Percentiles rank a stretch among this genome's conserved stretches.
phyloP scores from a whole-genome alignment of 108 stramenopile genomes.

The Cyclotella baltica region DNA sequence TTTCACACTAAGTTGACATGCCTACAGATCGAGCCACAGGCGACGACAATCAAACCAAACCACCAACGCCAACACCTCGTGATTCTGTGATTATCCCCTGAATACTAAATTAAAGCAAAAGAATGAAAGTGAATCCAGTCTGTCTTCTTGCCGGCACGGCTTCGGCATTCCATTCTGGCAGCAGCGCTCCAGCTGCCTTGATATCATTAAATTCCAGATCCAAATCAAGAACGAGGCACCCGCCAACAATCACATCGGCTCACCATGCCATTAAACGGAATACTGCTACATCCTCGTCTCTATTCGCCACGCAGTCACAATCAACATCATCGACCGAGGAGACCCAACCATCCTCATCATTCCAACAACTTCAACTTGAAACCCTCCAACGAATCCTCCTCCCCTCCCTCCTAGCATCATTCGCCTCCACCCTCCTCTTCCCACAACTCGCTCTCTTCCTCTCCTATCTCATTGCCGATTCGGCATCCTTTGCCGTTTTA shows the following conservation, averaged over 20 bases:
- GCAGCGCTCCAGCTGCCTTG: background rate
- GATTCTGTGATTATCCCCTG: too few relatives aligned
- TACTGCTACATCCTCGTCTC: background rate
- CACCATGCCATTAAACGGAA: background rate
- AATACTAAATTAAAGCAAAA: too few relatives aligned
- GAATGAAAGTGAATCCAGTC: too few relatives aligned
- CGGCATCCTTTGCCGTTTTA: constrained; percentile 82
- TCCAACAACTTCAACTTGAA: constrained; percentile 11
- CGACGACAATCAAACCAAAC: too few relatives aligned
- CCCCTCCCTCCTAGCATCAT: constrained; percentile 63
- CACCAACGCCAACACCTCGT: too few relatives aligned
- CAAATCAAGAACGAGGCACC: background rate
- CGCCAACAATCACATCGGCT: background rate
- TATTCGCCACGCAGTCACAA: background rate
- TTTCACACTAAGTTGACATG: too few relatives aligned
- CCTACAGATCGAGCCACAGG: too few relatives aligned
- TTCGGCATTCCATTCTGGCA: background rate
- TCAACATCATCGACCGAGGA: background rate
- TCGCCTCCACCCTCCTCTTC: constrained; percentile 61
- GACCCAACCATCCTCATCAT: background rate
- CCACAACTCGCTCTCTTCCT: constrained; percentile 60
- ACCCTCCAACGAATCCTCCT: constrained; percentile 75
- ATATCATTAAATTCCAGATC: background rate
- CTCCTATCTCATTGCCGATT: constrained; percentile 73
- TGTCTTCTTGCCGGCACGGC: background rate